Evolutionary conservation across 257 asterid species (phyloP).

Genomic region (Nicotiana attenuata): DNA sequence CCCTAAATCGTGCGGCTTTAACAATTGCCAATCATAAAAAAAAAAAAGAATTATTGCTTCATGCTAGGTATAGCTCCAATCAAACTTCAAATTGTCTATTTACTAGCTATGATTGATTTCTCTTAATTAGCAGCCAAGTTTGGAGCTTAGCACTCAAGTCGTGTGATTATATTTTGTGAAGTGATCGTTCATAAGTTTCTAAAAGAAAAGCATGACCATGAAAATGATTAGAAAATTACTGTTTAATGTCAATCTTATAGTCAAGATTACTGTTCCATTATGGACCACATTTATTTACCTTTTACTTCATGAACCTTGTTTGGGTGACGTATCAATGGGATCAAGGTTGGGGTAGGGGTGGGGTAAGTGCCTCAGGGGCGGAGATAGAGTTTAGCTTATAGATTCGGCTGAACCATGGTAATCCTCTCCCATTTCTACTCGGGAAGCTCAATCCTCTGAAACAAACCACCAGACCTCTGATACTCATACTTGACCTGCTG

Average conservation of each 20-base stretch:
- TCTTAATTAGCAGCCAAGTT: not conserved
- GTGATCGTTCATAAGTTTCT: slow-evolving; percentile 2
- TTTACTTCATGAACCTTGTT: not conserved
- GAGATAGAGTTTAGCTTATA: no score
- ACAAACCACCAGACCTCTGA: no score
- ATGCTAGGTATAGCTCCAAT: not conserved
- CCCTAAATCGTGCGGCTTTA: not conserved
- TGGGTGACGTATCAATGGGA: not conserved
- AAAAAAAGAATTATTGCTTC: not conserved
- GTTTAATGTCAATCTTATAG: not conserved
- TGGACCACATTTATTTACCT: not conserved
- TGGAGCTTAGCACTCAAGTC: not conserved
- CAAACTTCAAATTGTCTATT: not conserved
- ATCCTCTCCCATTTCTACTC: no score
- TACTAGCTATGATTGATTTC: not conserved
- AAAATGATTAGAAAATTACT: not conserved
- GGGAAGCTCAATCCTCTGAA: no score
- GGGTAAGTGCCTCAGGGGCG: no score
- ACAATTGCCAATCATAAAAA: not conserved
- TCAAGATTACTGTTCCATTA: not conserved
- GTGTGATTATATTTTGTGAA: not conserved
- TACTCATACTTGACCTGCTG: no score
- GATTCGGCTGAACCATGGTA: no score
- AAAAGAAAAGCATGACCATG: not conserved
- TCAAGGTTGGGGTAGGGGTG: not conserved